A percentile compares a stretch with the other conserved stretches of the same genome.
phyloP scores from a whole-genome alignment of 805 yeast species.

The Saturnispora ahearnii region DNA sequence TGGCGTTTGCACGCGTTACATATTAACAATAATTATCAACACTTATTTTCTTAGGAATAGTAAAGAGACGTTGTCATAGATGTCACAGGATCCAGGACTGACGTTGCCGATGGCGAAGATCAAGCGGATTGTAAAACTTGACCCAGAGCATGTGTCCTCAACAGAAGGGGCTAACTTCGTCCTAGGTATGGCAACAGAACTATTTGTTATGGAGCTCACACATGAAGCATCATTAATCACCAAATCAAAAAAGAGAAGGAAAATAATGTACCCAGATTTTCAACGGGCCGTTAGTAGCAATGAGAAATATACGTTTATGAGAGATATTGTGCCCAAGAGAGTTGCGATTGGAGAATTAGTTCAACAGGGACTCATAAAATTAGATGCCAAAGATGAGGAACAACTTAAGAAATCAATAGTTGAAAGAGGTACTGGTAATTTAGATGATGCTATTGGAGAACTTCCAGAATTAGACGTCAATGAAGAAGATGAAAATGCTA shows the following conservation, averaged over 20 bases:
- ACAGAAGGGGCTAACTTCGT: slow-evolving; percentile 67
- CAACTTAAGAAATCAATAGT: slow-evolving; percentile 4
- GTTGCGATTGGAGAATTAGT: slow-evolving; percentile 41
- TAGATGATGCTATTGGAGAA: slow-evolving; percentile 2
- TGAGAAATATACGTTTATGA: slow-evolving; percentile 54
- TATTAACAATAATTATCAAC: background rate
- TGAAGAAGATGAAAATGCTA: slow-evolving; percentile 5
- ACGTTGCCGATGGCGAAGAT: slow-evolving; percentile 57
- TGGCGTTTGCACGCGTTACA: background rate
- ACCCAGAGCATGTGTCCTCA: slow-evolving; percentile 61
- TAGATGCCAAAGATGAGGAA: slow-evolving; percentile 11
- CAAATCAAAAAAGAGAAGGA: slow-evolving; percentile 56
- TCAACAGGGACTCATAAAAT: slow-evolving; percentile 32
- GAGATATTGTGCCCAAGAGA: slow-evolving; percentile 60
- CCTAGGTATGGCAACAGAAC: slow-evolving; percentile 68
- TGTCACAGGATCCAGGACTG: slow-evolving; percentile 14
- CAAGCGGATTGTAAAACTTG: slow-evolving; percentile 64
- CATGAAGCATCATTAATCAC: slow-evolving; percentile 64
- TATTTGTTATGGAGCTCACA: slow-evolving; percentile 59
- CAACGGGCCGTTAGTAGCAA: slow-evolving; percentile 51
- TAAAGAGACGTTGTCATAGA: background rate
- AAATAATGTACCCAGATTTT: slow-evolving; percentile 62
- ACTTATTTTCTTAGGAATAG: background rate
- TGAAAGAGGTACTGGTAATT: background rate
- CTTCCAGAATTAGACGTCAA: background rate